These are phyloP conservation scores for cucumber (Cucumis sativus) DNA, from an alignment of 306 rosid genomes.

Conservation along the genomic window DNA sequence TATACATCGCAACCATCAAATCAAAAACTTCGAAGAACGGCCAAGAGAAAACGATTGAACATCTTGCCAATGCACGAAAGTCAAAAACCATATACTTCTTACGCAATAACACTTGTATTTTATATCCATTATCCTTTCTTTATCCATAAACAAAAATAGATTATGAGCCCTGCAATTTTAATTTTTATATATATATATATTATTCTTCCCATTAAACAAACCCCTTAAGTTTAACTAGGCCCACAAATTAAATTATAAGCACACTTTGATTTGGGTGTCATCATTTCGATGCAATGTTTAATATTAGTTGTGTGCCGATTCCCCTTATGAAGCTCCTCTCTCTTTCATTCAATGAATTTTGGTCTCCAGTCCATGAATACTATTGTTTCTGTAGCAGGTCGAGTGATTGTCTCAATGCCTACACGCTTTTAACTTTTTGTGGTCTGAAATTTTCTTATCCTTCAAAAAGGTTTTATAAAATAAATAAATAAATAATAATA, in stretches of 20 bases:
- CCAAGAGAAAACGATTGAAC: background rate
- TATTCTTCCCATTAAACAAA: background rate
- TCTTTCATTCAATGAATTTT: background rate
- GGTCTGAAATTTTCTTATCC: background rate
- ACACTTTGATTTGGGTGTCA: background rate
- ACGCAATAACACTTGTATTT: too few relatives aligned
- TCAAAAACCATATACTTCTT: background rate
- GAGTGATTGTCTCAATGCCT: background rate
- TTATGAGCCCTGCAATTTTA: background rate
- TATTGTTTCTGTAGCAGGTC: background rate
- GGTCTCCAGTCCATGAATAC: background rate
- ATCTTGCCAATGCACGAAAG: background rate
- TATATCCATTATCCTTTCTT: background rate
- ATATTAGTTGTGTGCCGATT: background rate
- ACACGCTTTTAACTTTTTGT: background rate
- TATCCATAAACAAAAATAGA: background rate
- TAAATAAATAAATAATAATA: background rate
- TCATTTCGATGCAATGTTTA: background rate
- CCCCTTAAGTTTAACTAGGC: background rate
- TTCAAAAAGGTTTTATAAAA: background rate
- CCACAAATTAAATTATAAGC: background rate
- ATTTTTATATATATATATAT: background rate
- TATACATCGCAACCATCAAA: background rate
- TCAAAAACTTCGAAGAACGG: background rate
- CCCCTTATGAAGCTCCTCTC: background rate